phyloP scores from a whole-genome alignment of 2,329 filamentous ascomycete genomes.

The Diaporthe vexans region DNA sequence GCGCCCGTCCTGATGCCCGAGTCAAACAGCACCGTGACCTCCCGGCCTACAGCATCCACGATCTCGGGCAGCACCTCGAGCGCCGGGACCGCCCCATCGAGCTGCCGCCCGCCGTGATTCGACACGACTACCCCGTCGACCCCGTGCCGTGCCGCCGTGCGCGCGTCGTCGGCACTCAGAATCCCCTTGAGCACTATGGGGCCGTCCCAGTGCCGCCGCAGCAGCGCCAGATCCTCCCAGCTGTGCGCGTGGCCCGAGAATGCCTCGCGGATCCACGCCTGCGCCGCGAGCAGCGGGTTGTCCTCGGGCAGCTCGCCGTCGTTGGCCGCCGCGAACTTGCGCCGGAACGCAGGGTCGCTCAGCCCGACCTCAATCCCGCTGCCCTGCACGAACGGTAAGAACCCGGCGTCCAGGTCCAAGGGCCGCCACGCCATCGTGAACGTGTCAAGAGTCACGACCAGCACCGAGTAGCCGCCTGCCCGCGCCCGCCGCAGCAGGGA shows the following conservation, averaged over 20 bases:
- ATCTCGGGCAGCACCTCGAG: slow-evolving; percentile 72
- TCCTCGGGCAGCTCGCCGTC: slow-evolving; percentile 63
- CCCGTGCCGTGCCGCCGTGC: slow-evolving; percentile 58
- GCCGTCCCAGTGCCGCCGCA: slow-evolving; percentile 73
- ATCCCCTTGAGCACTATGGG: slow-evolving; percentile 75
- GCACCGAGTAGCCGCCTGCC: slow-evolving; percentile 71
- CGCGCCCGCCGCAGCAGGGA: slow-evolving; percentile 75
- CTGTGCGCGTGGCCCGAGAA: slow-evolving; percentile 67
- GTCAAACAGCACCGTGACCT: slow-evolving; percentile 74
- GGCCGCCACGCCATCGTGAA: slow-evolving; percentile 79
- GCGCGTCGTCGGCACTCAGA: slow-evolving; percentile 63
- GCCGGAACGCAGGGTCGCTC: slow-evolving; percentile 75
- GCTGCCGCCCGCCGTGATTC: slow-evolving; percentile 71
- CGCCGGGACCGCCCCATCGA: slow-evolving; percentile 67
- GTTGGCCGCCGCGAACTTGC: slow-evolving; percentile 65
- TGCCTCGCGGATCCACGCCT: slow-evolving; percentile 65
- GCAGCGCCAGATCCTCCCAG: slow-evolving; percentile 73
- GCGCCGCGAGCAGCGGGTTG: slow-evolving; percentile 62
- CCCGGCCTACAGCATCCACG: slow-evolving; percentile 71
- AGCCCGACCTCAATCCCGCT: slow-evolving; percentile 74
- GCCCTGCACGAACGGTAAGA: slow-evolving; percentile 71
- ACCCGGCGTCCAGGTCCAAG: slow-evolving; percentile 74
- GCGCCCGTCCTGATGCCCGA: slow-evolving; percentile 68
- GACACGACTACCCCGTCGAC: slow-evolving; percentile 67
- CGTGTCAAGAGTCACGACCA: slow-evolving; percentile 82